These are phyloP conservation scores for Chlamydomonas sp. DNA, from an alignment of 139 green algal species.

Conservation along the genomic window DNA sequence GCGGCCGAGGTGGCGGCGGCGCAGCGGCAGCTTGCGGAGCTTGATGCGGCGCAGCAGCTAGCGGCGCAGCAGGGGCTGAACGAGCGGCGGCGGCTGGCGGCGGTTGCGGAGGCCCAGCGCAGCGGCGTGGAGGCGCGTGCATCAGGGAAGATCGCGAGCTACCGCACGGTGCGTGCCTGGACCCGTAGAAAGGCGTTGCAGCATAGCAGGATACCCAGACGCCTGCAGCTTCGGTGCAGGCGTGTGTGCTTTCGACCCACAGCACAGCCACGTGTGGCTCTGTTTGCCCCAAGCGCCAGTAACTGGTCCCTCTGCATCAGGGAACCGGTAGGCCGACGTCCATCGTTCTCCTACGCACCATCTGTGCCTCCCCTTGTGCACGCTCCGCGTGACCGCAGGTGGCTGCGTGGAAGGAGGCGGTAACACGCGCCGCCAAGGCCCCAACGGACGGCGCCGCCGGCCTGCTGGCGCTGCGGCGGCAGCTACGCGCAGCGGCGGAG, in stretches of 20 bases:
- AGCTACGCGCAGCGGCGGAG: not conserved
- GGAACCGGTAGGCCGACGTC: too few relatives aligned
- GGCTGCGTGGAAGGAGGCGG: slow-evolving; percentile 26
- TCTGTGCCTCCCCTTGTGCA: not conserved
- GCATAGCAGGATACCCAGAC: not conserved
- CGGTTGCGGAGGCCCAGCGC: not conserved
- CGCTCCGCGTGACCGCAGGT: not conserved
- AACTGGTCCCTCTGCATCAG: too few relatives aligned
- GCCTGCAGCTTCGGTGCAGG: too few relatives aligned
- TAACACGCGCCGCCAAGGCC: not conserved
- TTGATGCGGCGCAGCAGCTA: not conserved
- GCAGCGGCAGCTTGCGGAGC: not conserved
- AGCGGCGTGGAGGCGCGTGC: not conserved
- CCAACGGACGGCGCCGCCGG: not conserved
- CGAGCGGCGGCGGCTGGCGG: not conserved
- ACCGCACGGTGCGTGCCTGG: not conserved
- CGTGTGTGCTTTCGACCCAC: too few relatives aligned
- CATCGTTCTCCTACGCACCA: not conserved
- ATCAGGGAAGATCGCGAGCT: not conserved
- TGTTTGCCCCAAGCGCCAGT: too few relatives aligned
- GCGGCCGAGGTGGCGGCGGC: not conserved
- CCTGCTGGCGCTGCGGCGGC: not conserved
- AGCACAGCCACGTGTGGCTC: too few relatives aligned
- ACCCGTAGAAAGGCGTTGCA: not conserved
- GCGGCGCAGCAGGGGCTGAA: slow-evolving; percentile 37